These are phyloP conservation scores for Salix arbutifolia DNA, from an alignment of 345 rosid genomes.

Conservation along the genomic window DNA sequence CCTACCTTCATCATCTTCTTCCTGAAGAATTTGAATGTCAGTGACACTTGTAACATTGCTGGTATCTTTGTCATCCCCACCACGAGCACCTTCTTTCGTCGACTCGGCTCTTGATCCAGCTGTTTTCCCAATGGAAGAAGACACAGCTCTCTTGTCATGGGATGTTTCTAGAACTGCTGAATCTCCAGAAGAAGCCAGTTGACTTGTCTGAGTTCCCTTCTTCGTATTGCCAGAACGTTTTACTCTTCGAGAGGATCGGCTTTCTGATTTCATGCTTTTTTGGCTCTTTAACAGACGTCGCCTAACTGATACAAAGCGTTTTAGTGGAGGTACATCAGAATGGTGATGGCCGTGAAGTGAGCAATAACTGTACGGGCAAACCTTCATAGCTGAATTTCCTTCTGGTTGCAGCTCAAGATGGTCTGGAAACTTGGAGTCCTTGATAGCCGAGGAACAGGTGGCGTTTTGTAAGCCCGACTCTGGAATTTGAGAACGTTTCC, in stretches of 20 bases:
- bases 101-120: neutral
- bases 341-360: conserved; percentile 80
- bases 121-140: conserved; percentile 2
- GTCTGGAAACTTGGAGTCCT: conserved; percentile 50
- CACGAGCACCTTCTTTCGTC: neutral
- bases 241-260: conserved; percentile 26
- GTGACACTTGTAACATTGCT: neutral
- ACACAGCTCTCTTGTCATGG: neutral
- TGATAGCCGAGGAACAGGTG: conserved; percentile 83
- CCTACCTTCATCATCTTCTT: conserved; percentile 14
- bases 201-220: conserved; percentile 24
- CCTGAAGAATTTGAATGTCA: neutral
- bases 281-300: conserved; percentile 43
- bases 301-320: conserved; percentile 61
- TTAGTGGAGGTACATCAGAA: conserved; percentile 45
- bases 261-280: conserved; percentile 41
- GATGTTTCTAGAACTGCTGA: conserved; percentile 16
- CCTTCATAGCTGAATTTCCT: conserved; percentile 29
- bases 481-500: conserved; percentile 17
- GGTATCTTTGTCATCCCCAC: conserved; percentile 1
- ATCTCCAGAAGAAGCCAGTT: neutral
- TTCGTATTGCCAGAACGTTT: conserved; percentile 30
- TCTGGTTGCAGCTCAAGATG: conserved; percentile 29
- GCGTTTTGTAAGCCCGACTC: conserved; percentile 38
- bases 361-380: conserved; percentile 74